These are phyloP conservation scores for Euclidium syriacum DNA, from an alignment of 345 rosid species.

Conservation along the genomic window DNA sequence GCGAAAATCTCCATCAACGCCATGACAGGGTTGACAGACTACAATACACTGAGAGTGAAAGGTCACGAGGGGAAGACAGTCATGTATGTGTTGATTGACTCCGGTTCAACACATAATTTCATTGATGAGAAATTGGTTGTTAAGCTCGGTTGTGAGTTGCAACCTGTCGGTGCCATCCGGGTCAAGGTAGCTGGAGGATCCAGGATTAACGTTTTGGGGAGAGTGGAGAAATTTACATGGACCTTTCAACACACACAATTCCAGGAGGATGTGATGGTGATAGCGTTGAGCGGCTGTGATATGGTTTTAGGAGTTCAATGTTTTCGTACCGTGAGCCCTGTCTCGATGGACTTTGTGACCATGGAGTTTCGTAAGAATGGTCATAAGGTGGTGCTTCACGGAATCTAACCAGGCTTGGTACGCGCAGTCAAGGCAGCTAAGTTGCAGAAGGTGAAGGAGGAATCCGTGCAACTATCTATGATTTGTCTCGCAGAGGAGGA, in stretches of 20 bases:
- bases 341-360: too few species aligned
- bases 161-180: neutral
- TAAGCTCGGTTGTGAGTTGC: neutral
- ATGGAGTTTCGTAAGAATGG: too few species aligned
- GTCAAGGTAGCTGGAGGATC: neutral
- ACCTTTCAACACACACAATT: neutral
- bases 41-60: neutral
- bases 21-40: neutral
- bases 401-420: neutral
- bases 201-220: neutral
- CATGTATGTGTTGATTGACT: neutral
- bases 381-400: neutral
- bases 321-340: too few species aligned
- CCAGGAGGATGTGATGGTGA: neutral
- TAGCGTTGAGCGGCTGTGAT: neutral
- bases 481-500: too few species aligned
- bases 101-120: neutral
- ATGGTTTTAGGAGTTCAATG: neutral
- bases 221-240: neutral
- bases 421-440: neutral
- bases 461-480: too few species aligned
- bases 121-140: neutral
- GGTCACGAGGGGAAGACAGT: neutral
- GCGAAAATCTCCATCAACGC: neutral
- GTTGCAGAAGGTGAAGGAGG: neutral